Evolutionary conservation across 371 early-diverging fungal species (phyloP), one percentile per base, ranked within the genome.

Genomic region (Mortierella sp.): DNA sequence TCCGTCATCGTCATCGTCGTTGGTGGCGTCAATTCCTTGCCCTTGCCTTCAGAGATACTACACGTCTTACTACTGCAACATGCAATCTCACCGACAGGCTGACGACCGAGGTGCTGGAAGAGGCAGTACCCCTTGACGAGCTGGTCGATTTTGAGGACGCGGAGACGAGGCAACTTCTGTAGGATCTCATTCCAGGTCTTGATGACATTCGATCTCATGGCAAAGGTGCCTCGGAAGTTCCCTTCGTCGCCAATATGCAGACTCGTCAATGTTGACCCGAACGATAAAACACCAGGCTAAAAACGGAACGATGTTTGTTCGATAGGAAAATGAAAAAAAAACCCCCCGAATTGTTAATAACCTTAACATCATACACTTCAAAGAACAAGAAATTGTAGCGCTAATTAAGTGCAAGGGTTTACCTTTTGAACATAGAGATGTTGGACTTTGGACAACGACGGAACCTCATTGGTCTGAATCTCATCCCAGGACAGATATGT

Each of bases 341-440:
- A 35, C 32, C 32, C 35, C 27, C 3, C 5, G 4, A 5, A 60
- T 29, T 60, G 43, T 16, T 5, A 63, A 46, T 5, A 72, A 55
- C 48, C 14, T 46, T 46, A 54, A 35, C 35, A 35, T 21, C 44
- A 32, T 16, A 60, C 14, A n/a, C 7, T 29, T 71, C 46, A 27
- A n/a, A 51, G 49, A 46, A n/a, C 60, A 49, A 16, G n/a, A 29
- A 18, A 29, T n/a, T 38, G 44, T 4, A 4, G 4, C 1, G 12
- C 29, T n/a, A 60, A 44, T 55, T 51, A 65, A 65, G 21, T 35
- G 32, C 35, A 29, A 44, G 27, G 7, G 6, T 18, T 51, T 80
- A 83, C 83, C 79, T 83, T 77, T 44, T 83, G 83, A 46, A 83
- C 68, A 70, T 80, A 83, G 8, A 83, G 77, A 68, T 83, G 83